Conservation (phyloP, 208 protist species). For the Trypanosoma caninum region DNA sequence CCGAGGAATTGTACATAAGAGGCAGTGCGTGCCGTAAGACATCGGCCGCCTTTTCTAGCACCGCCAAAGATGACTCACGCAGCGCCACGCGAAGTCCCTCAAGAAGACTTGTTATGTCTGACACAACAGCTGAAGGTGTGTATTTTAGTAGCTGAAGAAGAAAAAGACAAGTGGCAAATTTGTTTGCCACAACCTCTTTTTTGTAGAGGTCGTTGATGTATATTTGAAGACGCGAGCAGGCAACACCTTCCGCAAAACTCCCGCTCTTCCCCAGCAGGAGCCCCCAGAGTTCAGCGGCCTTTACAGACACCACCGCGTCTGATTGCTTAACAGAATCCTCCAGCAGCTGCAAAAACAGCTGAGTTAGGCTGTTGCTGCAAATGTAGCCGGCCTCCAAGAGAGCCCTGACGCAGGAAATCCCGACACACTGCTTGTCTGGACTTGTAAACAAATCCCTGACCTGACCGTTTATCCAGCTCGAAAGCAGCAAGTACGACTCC, state of each 20-base stretch:
- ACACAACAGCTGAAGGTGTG: constrained; percentile 58
- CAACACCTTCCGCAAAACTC: constrained; percentile 71
- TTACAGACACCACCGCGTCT: constrained; percentile 34
- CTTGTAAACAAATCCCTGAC: constrained; percentile 66
- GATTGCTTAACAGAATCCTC: constrained; percentile 48
- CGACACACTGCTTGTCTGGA: constrained; percentile 53
- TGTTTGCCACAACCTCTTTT: constrained; percentile 22
- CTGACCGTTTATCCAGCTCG: constrained; percentile 73
- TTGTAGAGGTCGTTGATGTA: constrained; percentile 49
- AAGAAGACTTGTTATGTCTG: constrained; percentile 49
- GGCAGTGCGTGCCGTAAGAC: constrained; percentile 51
- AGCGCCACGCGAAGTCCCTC: constrained; percentile 56
- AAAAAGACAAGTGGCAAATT: constrained; percentile 68
- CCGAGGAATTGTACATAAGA: constrained; percentile 63
- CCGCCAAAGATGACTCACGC: constrained; percentile 35
- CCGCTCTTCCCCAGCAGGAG: constrained; percentile 67
- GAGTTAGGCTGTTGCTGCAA: constrained; percentile 68
- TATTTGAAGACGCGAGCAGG: constrained; percentile 54
- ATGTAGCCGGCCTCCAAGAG: constrained; percentile 80
- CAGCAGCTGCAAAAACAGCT: constrained; percentile 67
- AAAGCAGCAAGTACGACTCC: constrained; percentile 43
- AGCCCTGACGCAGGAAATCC: constrained; percentile 58
- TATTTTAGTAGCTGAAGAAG: constrained; percentile 65
- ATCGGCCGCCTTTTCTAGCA: constrained; percentile 40
- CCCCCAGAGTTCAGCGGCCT: constrained; percentile 78